These are phyloP conservation scores for Wilhelminamyces savonicus DNA, from an alignment of 805 yeast species.

Conservation along the genomic window DNA sequence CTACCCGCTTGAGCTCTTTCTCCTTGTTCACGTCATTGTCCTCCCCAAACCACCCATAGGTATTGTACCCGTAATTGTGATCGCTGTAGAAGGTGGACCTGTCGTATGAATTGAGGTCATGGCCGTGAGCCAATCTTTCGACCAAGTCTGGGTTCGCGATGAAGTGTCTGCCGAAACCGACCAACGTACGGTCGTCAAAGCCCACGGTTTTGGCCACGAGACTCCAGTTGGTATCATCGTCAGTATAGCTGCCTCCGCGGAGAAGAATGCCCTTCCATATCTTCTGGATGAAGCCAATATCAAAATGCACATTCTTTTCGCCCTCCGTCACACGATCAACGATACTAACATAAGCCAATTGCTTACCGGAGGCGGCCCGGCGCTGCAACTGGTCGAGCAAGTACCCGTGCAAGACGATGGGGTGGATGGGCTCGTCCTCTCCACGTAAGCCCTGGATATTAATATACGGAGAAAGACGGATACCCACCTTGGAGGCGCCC, in stretches of 20 bases:
- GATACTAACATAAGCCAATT: constrained; percentile 26
- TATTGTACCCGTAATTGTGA: constrained; percentile 16
- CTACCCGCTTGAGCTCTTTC: no score
- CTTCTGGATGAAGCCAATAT: constrained; percentile 16
- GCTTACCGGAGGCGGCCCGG: background rate
- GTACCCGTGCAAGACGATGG: background rate
- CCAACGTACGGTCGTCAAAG: constrained; percentile 16
- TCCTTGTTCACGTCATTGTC: no score
- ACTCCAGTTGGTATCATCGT: constrained; percentile 17
- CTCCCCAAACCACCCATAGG: no score
- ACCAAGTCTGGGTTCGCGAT: constrained; percentile 53
- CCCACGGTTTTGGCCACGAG: constrained; percentile 1
- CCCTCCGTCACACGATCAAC: constrained; percentile 31
- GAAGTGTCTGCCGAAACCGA: constrained; percentile 44
- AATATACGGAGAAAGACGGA: background rate
- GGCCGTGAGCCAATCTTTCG: constrained; percentile 33
- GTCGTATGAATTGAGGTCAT: constrained; percentile 38
- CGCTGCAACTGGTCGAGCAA: background rate
- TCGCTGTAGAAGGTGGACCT: constrained; percentile 42
- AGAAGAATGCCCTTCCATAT: constrained; percentile 29
- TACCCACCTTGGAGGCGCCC: background rate
- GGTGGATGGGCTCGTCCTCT: no score
- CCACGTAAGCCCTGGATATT: no score
- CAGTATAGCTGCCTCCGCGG: constrained; percentile 15
- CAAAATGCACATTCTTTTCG: constrained; percentile 14